These are phyloP conservation scores for Anethum foeniculum DNA, from an alignment of 140 eudicot species.

Conservation along the genomic window DNA sequence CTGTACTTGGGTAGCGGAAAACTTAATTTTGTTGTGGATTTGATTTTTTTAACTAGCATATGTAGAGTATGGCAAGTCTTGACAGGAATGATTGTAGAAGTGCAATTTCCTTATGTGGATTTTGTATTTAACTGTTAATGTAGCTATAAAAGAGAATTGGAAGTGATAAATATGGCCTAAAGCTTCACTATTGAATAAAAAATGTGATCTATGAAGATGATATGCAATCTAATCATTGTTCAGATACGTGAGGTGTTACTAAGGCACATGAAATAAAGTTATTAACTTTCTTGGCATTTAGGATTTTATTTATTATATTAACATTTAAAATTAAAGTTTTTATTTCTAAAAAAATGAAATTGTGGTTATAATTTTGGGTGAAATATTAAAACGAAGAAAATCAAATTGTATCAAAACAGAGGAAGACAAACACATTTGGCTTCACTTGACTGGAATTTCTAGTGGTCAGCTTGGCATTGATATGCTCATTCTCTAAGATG, in stretches of 20 bases:
- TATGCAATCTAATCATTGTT: not conserved
- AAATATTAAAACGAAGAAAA: not conserved
- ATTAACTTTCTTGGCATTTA: not conserved
- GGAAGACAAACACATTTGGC: not conserved
- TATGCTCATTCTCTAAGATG: conserved; percentile 84
- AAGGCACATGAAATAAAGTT: not conserved
- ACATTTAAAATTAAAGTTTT: not conserved
- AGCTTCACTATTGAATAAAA: not conserved
- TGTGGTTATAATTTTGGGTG: not conserved
- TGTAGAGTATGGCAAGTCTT: not conserved
- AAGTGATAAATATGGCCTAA: not conserved
- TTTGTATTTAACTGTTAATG: not conserved
- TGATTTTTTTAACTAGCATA: not conserved
- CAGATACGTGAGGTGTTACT: not conserved
- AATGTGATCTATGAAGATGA: not conserved
- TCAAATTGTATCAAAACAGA: not conserved
- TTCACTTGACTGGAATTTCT: conserved; percentile 41
- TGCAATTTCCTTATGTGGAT: not conserved
- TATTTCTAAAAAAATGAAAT: not conserved
- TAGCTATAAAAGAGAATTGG: not conserved
- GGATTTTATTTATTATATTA: not conserved
- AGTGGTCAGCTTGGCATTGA: conserved; percentile 92
- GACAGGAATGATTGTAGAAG: not conserved
- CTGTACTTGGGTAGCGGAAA: not conserved
- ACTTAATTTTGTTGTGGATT: not conserved